Evolutionary conservation across 2,329 filamentous ascomycete species (phyloP).

Genomic region (Ascosphaera apis): DNA sequence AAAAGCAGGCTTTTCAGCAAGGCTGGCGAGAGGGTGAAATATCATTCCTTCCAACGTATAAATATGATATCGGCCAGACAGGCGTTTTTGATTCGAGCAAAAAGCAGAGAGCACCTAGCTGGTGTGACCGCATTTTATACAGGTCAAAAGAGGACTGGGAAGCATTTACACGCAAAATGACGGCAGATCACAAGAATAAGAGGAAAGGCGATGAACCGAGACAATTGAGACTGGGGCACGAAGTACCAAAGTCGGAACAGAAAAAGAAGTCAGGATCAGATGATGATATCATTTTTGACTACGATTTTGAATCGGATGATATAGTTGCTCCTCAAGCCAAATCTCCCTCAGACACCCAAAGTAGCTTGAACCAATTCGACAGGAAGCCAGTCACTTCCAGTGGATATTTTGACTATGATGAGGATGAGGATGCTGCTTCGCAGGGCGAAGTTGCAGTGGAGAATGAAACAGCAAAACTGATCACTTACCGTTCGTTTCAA

Average conservation of each 20-base stretch:
- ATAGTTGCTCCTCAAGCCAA: conserved; percentile 25
- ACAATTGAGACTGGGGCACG: conserved; percentile 49
- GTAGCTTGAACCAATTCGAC: too few relatives aligned
- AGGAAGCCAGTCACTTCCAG: too few relatives aligned
- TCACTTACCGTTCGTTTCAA: conserved; percentile 70
- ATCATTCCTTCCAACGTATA: conserved; percentile 81
- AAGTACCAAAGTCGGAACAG: too few relatives aligned
- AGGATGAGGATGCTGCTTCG: conserved; percentile 27
- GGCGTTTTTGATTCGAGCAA: conserved; percentile 88
- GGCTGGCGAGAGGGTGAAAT: conserved; percentile 83
- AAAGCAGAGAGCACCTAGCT: conserved; percentile 77
- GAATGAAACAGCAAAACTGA: conserved; percentile 30
- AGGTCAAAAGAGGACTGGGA: conserved; percentile 50
- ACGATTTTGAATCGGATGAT: conserved; percentile 61
- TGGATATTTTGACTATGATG: conserved; percentile 31
- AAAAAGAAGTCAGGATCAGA: too few relatives aligned
- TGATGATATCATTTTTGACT: conserved; percentile 70
- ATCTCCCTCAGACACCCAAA: too few relatives aligned
- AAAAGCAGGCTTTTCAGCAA: conserved; percentile 64
- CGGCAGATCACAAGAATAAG: conserved; percentile 42
- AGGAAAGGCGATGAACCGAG: conserved; percentile 71
- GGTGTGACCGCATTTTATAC: conserved; percentile 88
- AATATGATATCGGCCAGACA: conserved; percentile 88
- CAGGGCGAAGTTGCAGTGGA: conserved; percentile 11
- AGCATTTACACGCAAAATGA: conserved; percentile 37